Evolutionary conservation across 768 basidiomycete genomes (phyloP), one percentile per base, ranked within the genome.

Genomic region (Cystoderma amianthinum): DNA sequence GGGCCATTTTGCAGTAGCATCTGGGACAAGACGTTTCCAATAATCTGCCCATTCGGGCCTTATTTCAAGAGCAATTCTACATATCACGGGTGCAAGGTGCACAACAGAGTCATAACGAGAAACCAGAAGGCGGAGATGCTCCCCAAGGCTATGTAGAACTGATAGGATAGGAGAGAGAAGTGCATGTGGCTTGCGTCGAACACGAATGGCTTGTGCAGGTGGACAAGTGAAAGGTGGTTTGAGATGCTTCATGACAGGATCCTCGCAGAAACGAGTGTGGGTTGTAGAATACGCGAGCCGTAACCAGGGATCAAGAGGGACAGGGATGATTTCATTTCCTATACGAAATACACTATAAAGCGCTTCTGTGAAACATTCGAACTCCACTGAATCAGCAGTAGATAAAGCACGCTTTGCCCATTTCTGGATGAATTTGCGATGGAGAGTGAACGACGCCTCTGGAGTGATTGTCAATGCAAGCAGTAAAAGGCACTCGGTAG

Each of bases 11-110:
- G 64, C 60, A 48, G 73, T 63, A 19, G 71, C 71, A 34, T 75
- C 72, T 3, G 90, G 86, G 49, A 80, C 79, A 32, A 90, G 63
- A 10, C 91, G 74, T 52, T 84, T 83, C 93, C 92, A 95, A 55
- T 93, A 93, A 60, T 96, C 91, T 4, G 78, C 78, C 93, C 92
- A 95, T 54, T 91, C 91, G 0, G 82, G 79, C 15, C 86, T 76
- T 12, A 88, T 72, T 11, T 76, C 63, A 17, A 72, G 54, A 41
- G 82, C 80, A 43, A 85, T 58, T 3, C 68, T 66, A 54, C 82
- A 84, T 21, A 88, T 71, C 21, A 86, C 48, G 5, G 79, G 76
- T 6, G 71, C 80, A 7, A 93, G 63, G 39, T 65, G 60, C 32
- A 72, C 51, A 25, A 93, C 64, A 2, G 72, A 71, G 32, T 71